phyloP scores from a whole-genome alignment of 2,329 filamentous ascomycete species.

The Claviceps monticola region DNA sequence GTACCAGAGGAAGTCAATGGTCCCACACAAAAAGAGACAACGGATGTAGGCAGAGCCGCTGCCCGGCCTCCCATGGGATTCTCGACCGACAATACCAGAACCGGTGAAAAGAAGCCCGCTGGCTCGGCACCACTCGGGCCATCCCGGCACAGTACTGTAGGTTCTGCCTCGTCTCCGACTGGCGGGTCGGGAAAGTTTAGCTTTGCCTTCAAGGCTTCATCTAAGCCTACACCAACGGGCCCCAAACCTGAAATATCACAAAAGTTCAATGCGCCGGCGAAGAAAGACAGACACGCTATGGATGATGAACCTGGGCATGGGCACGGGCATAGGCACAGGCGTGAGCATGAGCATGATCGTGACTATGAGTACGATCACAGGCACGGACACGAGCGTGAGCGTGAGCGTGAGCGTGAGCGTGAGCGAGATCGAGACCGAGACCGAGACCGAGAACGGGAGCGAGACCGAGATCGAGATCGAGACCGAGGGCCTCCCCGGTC shows the following conservation, averaged over 20 bases:
- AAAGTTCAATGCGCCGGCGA: constrained; percentile 49
- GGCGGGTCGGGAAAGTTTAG: constrained; percentile 59
- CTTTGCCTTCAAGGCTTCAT: constrained; percentile 77
- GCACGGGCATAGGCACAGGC: not conserved
- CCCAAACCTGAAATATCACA: constrained; percentile 54
- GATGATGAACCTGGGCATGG: constrained; percentile 10
- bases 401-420: not conserved
- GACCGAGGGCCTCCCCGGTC: constrained; percentile 34
- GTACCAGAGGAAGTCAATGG: not conserved
- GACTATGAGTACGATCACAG: not conserved
- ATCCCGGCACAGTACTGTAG: constrained; percentile 13
- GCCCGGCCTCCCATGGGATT: not conserved
- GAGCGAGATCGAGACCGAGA: not conserved
- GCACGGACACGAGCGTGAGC: not conserved
- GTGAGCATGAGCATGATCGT: constrained; percentile 7
- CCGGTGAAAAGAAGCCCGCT: constrained; percentile 3
- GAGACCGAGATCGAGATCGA: not conserved
- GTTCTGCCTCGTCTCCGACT: constrained; percentile 35
- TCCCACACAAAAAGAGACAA: not conserved
- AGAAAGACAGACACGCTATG: constrained; percentile 20
- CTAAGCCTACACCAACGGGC: constrained; percentile 40
- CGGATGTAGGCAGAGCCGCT: not conserved
- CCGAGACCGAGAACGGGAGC: not conserved
- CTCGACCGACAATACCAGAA: not conserved
- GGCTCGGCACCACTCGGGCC: constrained; percentile 1